These are phyloP conservation scores for Sphenostylis stenocarpa DNA, from an alignment of 306 rosid species.

Conservation along the genomic window DNA sequence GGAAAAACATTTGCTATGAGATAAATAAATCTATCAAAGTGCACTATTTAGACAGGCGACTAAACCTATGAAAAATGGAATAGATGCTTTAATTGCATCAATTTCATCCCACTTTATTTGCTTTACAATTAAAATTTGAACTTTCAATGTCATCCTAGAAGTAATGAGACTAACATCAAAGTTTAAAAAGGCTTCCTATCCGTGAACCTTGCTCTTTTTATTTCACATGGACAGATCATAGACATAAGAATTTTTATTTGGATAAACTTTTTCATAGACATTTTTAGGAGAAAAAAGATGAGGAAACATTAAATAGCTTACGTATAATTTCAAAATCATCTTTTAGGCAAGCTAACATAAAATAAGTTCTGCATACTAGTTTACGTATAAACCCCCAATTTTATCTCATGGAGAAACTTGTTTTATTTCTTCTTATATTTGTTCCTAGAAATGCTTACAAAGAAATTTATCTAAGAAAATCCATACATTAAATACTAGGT, in stretches of 20 bases:
- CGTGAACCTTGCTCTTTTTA: background rate
- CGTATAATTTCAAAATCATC: too few relatives aligned
- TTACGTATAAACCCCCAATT: too few relatives aligned
- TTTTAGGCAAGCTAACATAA: too few relatives aligned
- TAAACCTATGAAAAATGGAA: conserved; percentile 3
- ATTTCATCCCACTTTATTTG: background rate
- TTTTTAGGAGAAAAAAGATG: too few relatives aligned
- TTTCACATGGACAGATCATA: background rate
- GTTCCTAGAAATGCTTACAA: background rate
- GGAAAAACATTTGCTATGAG: background rate
- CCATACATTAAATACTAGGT: background rate
- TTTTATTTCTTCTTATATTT: too few relatives aligned
- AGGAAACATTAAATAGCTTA: background rate
- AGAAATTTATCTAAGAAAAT: background rate
- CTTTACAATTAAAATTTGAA: background rate
- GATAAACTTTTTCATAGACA: background rate
- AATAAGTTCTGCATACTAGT: background rate
- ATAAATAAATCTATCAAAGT: background rate
- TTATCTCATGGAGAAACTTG: background rate
- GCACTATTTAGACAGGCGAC: background rate
- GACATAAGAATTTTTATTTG: background rate
- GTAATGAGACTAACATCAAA: conserved; percentile 1
- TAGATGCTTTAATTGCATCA: background rate
- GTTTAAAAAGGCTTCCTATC: background rate
- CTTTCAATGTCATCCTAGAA: background rate